phyloP scores from a whole-genome alignment of 495 filamentous ascomycete species.

The Cetradonia linearis region DNA sequence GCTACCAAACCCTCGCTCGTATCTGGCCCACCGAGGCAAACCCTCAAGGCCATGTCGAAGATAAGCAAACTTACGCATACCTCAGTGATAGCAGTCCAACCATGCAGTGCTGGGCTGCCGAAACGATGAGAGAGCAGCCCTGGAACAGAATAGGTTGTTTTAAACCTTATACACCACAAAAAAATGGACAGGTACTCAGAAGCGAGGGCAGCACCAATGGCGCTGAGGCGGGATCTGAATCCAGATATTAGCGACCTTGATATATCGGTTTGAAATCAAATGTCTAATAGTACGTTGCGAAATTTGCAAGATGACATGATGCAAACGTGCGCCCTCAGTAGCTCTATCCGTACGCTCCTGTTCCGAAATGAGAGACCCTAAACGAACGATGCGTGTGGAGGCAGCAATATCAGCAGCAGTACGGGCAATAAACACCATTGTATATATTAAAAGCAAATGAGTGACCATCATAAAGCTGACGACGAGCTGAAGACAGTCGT shows the following conservation, averaged over 20 bases:
- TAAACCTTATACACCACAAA: not conserved
- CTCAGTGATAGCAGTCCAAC: not conserved
- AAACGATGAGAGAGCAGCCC: not conserved
- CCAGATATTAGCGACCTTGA: not conserved
- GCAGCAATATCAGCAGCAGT: not conserved
- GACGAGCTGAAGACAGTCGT: not conserved
- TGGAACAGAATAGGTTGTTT: not conserved
- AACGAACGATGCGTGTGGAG: not conserved
- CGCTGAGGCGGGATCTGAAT: not conserved
- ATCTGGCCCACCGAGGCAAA: conserved; percentile 1
- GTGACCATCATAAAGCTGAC: not conserved
- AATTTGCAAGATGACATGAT: not conserved
- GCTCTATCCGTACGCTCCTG: not conserved
- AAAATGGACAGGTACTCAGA: too few relatives aligned
- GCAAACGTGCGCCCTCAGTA: not conserved
- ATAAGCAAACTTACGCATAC: not conserved
- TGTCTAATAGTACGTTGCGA: not conserved
- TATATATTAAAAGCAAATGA: not conserved
- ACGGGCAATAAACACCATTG: not conserved
- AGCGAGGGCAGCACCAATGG: not conserved
- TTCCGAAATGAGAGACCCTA: not conserved
- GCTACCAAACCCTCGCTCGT: not conserved
- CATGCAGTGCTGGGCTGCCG: conserved; percentile 1
- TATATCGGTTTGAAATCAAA: too few relatives aligned
- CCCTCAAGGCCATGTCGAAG: not conserved